Percentiles rank a stretch among this genome's conserved stretches.
Conservation (phyloP, 805 yeast species). For the Kazachstania viticola region DNA sequence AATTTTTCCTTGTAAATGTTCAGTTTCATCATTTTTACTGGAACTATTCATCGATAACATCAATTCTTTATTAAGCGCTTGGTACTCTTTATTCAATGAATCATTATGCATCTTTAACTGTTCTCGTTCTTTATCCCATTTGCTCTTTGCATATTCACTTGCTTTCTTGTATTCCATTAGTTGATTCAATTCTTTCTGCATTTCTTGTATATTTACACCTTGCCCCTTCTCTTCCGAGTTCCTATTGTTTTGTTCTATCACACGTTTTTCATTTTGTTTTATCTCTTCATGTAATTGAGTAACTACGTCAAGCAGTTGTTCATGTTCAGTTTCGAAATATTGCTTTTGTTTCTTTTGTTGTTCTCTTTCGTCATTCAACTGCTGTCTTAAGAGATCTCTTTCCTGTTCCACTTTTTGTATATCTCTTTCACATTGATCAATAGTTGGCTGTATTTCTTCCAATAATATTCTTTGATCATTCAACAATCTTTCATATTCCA, state of each 20-base stretch:
- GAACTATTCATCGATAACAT: constrained; percentile 9
- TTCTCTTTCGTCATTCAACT: constrained; percentile 17
- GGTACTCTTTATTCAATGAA: constrained; percentile 20
- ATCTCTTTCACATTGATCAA: constrained; percentile 23
- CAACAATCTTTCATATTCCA: constrained; percentile 17
- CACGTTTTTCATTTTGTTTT: constrained; percentile 18
- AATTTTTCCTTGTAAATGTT: constrained; percentile 9
- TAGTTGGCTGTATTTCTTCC: constrained; percentile 24
- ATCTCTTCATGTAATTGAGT: constrained; percentile 25
- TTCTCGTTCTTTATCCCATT: constrained; percentile 21
- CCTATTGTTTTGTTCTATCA: constrained; percentile 1
- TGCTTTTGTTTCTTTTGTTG: constrained; percentile 18
- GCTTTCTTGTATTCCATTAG: constrained; percentile 7
- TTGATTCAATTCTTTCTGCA: constrained; percentile 6
- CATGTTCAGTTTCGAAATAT: constrained; percentile 21
- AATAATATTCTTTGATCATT: constrained; percentile 23
- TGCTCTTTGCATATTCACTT: constrained; percentile 7
- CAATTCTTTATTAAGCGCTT: constrained; percentile 18
- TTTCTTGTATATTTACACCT: constrained; percentile 1
- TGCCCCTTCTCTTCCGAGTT: constrained; percentile 1
- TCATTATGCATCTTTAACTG: constrained; percentile 21
- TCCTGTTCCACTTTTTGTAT: constrained; percentile 24
- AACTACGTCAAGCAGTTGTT: constrained; percentile 23
- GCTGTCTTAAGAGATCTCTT: constrained; percentile 11
- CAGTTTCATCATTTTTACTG: constrained; percentile 3